Conservation (phyloP, 2,329 filamentous ascomycete species). For the Phyllosticta citrichinensis region DNA sequence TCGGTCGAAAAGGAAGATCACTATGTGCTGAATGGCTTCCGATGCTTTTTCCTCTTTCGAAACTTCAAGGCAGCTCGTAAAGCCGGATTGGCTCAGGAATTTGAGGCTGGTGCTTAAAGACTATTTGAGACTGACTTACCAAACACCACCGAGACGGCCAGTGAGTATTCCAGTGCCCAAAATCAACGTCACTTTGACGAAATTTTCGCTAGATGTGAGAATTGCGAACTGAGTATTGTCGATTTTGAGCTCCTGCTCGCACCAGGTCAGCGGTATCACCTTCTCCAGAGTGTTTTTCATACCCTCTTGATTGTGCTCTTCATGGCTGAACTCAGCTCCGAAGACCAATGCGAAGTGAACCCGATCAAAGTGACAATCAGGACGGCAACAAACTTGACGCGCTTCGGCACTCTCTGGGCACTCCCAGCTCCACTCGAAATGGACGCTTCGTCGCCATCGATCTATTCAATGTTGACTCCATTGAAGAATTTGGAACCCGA, state of each 20-base stretch:
- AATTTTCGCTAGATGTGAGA: conserved; percentile 51
- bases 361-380: conserved; percentile 45
- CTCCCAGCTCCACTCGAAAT: background rate
- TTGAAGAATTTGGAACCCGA: background rate
- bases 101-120: too few relatives aligned
- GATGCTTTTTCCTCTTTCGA: too few relatives aligned
- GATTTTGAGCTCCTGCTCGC: conserved; percentile 39
- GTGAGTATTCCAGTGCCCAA: conserved; percentile 46
- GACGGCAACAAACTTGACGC: conserved; percentile 27
- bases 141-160: conserved; percentile 48
- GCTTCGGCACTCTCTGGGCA: background rate
- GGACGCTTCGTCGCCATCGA: background rate
- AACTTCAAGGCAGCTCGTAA: too few relatives aligned
- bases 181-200: conserved; percentile 50
- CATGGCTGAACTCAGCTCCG: conserved; percentile 50
- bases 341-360: conserved; percentile 51
- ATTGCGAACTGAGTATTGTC: conserved; percentile 51
- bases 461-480: background rate
- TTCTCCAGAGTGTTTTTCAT: background rate
- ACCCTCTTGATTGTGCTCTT: conserved; percentile 51
- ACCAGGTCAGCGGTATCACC: background rate
- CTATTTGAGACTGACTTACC: conserved; percentile 12
- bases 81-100: background rate
- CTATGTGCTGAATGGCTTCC: too few relatives aligned
- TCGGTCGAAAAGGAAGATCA: too few relatives aligned